Evolutionary conservation across 2,329 filamentous ascomycete genomes (phyloP).

Genomic region (Fonsecaea nubica): DNA sequence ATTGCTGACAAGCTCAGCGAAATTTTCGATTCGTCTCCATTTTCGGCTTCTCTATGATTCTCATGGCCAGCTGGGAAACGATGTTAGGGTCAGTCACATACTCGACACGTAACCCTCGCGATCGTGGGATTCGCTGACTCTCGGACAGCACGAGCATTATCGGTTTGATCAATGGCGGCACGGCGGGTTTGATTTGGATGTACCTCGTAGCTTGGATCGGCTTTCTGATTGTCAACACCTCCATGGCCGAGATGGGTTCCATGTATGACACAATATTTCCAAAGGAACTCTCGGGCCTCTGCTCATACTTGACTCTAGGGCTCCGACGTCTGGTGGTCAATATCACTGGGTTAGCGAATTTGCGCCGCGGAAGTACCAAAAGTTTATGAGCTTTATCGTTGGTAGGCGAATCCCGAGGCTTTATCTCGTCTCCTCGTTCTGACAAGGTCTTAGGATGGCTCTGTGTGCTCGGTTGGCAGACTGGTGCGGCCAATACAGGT

Average conservation of each 20-base stretch:
- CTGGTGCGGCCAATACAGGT: constrained; percentile 38
- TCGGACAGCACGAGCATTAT: constrained; percentile 31
- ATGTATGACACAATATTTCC: constrained; percentile 45
- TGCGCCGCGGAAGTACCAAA: constrained; percentile 45
- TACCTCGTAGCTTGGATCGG: constrained; percentile 58
- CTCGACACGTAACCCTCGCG: not conserved
- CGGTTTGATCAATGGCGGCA: constrained; percentile 55
- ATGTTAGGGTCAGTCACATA: constrained; percentile 45
- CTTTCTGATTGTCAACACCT: constrained; percentile 49
- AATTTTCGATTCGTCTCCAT: constrained; percentile 51
- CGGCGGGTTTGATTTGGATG: constrained; percentile 59
- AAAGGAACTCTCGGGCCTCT: not conserved
- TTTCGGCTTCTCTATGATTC: constrained; percentile 50
- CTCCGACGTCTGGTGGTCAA: constrained; percentile 49
- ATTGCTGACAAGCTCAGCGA: constrained; percentile 41
- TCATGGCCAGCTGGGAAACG: constrained; percentile 51
- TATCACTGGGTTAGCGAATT: constrained; percentile 49
- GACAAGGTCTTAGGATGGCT: constrained; percentile 42
- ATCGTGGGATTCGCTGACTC: constrained; percentile 17
- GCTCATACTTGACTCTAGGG: constrained; percentile 39
- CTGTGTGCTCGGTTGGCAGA: constrained; percentile 44
- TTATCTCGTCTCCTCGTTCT: not conserved
- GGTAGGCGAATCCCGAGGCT: constrained; percentile 25
- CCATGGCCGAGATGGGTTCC: constrained; percentile 59
- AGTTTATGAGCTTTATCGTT: constrained; percentile 45